Conservation (phyloP, 2,329 filamentous ascomycete genomes). For the Tolypocladium endophyticum region DNA sequence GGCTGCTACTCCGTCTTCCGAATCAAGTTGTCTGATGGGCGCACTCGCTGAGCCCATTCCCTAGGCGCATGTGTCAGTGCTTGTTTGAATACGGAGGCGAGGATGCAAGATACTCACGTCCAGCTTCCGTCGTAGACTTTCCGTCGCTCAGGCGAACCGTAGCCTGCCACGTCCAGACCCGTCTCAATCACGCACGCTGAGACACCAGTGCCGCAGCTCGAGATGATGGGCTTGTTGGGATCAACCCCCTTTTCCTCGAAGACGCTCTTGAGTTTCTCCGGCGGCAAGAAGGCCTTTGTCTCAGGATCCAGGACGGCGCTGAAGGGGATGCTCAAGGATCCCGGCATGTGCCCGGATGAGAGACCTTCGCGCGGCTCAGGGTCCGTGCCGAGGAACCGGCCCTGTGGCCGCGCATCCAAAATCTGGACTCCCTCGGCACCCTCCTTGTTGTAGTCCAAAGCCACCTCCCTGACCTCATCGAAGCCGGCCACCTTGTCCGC, state of each 20-base stretch:
- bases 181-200: slow-evolving; percentile 87
- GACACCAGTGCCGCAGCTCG: slow-evolving; percentile 86
- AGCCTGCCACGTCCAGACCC: slow-evolving; percentile 69
- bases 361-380: slow-evolving; percentile 81
- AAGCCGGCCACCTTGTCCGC: slow-evolving; percentile 63
- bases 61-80: slow-evolving; percentile 27
- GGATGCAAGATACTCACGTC: slow-evolving; percentile 57
- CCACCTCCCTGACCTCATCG: slow-evolving; percentile 72
- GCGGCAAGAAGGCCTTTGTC: slow-evolving; percentile 69
- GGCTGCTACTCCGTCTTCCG: slow-evolving; percentile 32
- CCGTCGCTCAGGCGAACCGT: slow-evolving; percentile 54
- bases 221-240: slow-evolving; percentile 69
- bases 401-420: slow-evolving; percentile 72
- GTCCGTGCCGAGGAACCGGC: slow-evolving; percentile 71
- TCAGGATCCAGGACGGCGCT: slow-evolving; percentile 68
- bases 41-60: slow-evolving; percentile 58
- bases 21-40: slow-evolving; percentile 52
- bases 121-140: slow-evolving; percentile 93
- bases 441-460: slow-evolving; percentile 68
- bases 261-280: slow-evolving; percentile 60
- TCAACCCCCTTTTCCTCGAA: slow-evolving; percentile 76
- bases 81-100: background rate
- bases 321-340: slow-evolving; percentile 75
- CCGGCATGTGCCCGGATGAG: slow-evolving; percentile 84
- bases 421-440: slow-evolving; percentile 77